These are phyloP conservation scores for Suillus variegatus DNA, from an alignment of 768 basidiomycete genomes.

Conservation along the genomic window DNA sequence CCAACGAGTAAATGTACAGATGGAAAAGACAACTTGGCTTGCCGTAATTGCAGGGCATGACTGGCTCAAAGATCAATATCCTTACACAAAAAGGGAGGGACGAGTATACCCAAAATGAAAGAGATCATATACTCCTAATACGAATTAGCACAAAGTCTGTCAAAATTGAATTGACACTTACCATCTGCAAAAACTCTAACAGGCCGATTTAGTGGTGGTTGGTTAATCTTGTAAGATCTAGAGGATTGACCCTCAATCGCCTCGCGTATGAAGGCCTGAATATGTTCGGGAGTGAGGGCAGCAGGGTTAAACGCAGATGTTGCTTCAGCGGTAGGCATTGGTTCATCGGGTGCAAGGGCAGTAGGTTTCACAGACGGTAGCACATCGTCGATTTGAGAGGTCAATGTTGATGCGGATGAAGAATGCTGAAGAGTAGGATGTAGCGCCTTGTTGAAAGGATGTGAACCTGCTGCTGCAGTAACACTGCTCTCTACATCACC, in stretches of 20 bases:
- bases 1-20: constrained; percentile 90
- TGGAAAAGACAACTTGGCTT: constrained; percentile 93
- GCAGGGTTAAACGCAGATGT: constrained; percentile 60
- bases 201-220: constrained; percentile 78
- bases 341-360: constrained; percentile 37
- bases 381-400: constrained; percentile 38
- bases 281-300: constrained; percentile 70
- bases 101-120: constrained; percentile 88
- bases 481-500: constrained; percentile 85
- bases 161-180: constrained; percentile 33
- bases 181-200: constrained; percentile 95
- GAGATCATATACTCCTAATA: constrained; percentile 90
- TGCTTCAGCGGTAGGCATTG: constrained; percentile 40
- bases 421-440: constrained; percentile 38
- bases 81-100: background rate
- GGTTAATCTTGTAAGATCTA: constrained; percentile 80
- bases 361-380: constrained; percentile 15
- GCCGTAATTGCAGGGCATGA: constrained; percentile 92
- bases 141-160: background rate
- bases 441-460: constrained; percentile 28
- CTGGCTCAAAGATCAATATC: constrained; percentile 41
- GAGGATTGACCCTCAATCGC: constrained; percentile 72
- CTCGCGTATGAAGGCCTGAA: constrained; percentile 71
- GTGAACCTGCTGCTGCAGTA: constrained; percentile 52
- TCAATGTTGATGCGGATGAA: constrained; percentile 57